These are phyloP conservation scores for Arthrobotrys iridis DNA, from an alignment of 2,329 filamentous ascomycete species.

Conservation along the genomic window DNA sequence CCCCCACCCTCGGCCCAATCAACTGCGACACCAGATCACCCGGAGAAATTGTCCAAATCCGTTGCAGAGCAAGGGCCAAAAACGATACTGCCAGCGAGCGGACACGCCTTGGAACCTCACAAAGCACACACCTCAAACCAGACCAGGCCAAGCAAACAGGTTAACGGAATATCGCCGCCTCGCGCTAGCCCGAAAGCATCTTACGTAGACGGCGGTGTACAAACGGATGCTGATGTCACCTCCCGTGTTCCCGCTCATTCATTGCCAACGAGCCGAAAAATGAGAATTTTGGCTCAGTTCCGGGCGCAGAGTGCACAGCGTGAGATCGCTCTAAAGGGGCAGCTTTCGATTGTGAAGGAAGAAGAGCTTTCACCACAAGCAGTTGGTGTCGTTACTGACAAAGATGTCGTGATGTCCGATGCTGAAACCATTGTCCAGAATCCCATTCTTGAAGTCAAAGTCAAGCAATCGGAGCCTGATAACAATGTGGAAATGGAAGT, in stretches of 20 bases:
- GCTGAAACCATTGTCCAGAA: not conserved
- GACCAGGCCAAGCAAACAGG: slow-evolving; percentile 40
- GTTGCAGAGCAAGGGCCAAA: slow-evolving; percentile 37
- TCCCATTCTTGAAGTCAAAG: not conserved
- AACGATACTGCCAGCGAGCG: slow-evolving; percentile 30
- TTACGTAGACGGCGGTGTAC: slow-evolving; percentile 57
- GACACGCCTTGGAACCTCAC: slow-evolving; percentile 46
- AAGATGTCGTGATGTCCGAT: slow-evolving; percentile 37
- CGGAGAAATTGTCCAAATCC: slow-evolving; percentile 48
- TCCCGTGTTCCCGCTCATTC: slow-evolving; percentile 2
- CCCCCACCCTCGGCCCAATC: slow-evolving; percentile 37
- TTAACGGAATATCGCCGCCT: slow-evolving; percentile 47
- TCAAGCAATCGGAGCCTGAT: not conserved
- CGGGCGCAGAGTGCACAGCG: slow-evolving; percentile 37
- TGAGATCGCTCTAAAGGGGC: slow-evolving; percentile 25
- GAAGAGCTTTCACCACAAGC: slow-evolving; percentile 23
- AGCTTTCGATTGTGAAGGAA: slow-evolving; percentile 50
- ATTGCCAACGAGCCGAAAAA: slow-evolving; percentile 43
- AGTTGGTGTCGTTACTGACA: slow-evolving; percentile 5
- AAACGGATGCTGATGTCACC: slow-evolving; percentile 55
- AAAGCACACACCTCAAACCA: slow-evolving; percentile 53
- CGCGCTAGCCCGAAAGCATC: slow-evolving; percentile 39
- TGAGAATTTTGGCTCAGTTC: slow-evolving; percentile 47
- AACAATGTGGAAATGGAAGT: not conserved
- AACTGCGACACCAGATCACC: slow-evolving; percentile 46